phyloP scores from a whole-genome alignment of 2,329 filamentous ascomycete species.

The Fusarium liriodendri region DNA sequence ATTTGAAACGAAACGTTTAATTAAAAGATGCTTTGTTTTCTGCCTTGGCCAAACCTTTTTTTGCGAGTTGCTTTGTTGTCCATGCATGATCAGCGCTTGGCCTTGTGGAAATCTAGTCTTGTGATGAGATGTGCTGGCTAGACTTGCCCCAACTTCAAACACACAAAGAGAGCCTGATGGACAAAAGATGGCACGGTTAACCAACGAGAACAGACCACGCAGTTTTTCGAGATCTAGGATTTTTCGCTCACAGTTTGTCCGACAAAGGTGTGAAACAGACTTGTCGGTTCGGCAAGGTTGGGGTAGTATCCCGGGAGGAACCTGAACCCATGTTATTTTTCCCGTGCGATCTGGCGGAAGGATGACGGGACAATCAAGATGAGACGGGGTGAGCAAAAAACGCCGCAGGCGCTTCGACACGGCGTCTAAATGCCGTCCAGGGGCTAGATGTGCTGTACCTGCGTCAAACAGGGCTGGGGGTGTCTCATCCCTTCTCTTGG shows the following conservation, averaged over 20 bases:
- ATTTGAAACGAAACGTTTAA: conserved; percentile 15
- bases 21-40: conserved; percentile 6
- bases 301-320: conserved; percentile 10
- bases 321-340: conserved; percentile 3
- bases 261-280: conserved; percentile 5
- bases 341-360: conserved; percentile 4
- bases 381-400: conserved; percentile 22
- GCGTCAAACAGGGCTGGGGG: conserved; percentile 8
- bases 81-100: conserved; percentile 10
- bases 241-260: not conserved
- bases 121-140: not conserved
- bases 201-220: not conserved
- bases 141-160: not conserved
- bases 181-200: not conserved
- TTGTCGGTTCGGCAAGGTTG: conserved; percentile 5
- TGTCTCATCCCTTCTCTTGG: conserved; percentile 21
- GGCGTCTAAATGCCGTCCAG: conserved; percentile 16
- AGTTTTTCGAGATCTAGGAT: not conserved
- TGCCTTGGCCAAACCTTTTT: not conserved
- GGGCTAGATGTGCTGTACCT: conserved; percentile 12
- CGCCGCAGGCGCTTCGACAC: conserved; percentile 15
- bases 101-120: not conserved
- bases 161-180: not conserved
- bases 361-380: conserved; percentile 3
- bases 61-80: conserved; percentile 19